phyloP scores from a whole-genome alignment of 192 early-diverging fungal genomes.

The Rhizoclosmatium globosum region DNA sequence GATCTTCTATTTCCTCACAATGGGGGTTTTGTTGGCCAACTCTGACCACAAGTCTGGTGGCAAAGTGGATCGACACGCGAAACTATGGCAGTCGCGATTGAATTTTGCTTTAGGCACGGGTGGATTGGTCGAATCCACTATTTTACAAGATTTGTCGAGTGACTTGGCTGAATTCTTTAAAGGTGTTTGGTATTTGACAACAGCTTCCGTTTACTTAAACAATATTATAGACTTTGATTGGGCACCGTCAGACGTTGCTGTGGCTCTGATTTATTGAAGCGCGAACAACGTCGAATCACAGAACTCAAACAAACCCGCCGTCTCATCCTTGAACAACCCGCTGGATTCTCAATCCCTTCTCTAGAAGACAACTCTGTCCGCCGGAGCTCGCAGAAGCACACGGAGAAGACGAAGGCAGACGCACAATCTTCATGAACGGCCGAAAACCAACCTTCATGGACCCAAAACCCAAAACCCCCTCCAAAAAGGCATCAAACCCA shows the following conservation, averaged over 20 bases:
- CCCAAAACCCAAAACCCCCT: background rate
- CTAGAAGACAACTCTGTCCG: conserved; percentile 16
- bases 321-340: conserved; percentile 32
- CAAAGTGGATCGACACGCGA: conserved; percentile 32
- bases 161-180: conserved; percentile 45
- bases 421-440: conserved; percentile 8
- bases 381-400: conserved; percentile 30
- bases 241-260: conserved; percentile 53
- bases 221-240: conserved; percentile 49
- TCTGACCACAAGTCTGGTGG: conserved; percentile 18
- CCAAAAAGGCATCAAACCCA: background rate
- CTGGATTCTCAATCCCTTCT: conserved; percentile 27
- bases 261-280: conserved; percentile 54
- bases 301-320: conserved; percentile 39
- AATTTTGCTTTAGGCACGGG: conserved; percentile 37
- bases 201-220: too few species aligned
- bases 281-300: conserved; percentile 50
- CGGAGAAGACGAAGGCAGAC: conserved; percentile 21
- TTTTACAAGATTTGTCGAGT: conserved; percentile 40
- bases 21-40: conserved; percentile 24
- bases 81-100: conserved; percentile 47
- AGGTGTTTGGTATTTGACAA: background rate
- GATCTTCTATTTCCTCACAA: conserved; percentile 28
- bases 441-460: background rate
- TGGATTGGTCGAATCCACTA: conserved; percentile 36